Conservation (phyloP, 345 rosid species). For the Rhodomyrtus tomentosa region DNA sequence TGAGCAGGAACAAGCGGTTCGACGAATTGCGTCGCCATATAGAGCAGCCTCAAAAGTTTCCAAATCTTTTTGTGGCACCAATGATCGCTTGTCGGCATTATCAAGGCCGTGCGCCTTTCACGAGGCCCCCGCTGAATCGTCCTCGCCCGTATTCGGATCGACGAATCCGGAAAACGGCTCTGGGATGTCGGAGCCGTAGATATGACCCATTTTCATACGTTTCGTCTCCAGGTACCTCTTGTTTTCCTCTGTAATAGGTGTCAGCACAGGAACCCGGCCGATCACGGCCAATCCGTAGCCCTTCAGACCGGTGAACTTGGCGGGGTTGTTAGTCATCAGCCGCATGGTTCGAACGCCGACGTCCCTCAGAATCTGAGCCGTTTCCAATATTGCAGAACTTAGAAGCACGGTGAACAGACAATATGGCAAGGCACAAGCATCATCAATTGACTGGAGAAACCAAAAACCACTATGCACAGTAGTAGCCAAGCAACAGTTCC, state of each 20-base stretch:
- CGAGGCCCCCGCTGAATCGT: not conserved
- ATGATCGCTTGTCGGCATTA: not conserved
- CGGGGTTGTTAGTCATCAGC: slow-evolving; percentile 87
- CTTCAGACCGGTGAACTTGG: slow-evolving; percentile 75
- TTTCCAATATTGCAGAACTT: not conserved
- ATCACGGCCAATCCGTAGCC: slow-evolving; percentile 81
- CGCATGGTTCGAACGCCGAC: slow-evolving; percentile 72
- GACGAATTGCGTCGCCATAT: not conserved
- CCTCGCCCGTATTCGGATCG: slow-evolving; percentile 2
- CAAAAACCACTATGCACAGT: not conserved
- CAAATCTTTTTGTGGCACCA: not conserved
- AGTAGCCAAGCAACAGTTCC: not conserved
- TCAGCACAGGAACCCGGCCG: slow-evolving; percentile 71
- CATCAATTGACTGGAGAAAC: not conserved
- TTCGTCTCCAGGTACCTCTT: slow-evolving; percentile 74
- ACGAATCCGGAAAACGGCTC: slow-evolving; percentile 34
- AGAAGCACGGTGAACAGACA: not conserved
- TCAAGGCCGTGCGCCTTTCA: not conserved
- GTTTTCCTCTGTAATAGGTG: slow-evolving; percentile 75
- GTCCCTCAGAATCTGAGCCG: slow-evolving; percentile 61
- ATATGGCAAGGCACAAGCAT: not conserved
- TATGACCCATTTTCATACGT: slow-evolving; percentile 76
- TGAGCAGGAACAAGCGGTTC: not conserved
- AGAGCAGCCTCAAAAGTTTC: not conserved
- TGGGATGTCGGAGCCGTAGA: slow-evolving; percentile 61